Conservation (phyloP, 768 basidiomycete species). For the Gloeopeniophorella convolvens region DNA sequence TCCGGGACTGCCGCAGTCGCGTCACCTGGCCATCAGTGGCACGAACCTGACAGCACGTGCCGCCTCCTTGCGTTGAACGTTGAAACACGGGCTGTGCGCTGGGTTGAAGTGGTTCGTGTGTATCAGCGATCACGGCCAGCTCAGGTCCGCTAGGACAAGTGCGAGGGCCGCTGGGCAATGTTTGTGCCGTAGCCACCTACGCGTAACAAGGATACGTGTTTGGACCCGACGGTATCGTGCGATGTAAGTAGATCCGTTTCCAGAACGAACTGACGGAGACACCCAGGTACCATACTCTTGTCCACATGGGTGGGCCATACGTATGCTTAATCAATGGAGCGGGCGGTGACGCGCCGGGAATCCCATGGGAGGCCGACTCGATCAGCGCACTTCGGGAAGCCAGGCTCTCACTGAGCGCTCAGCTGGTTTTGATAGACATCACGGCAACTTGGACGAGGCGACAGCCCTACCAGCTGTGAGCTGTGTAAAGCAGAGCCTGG, state of each 20-base stretch:
- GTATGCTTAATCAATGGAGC: slow-evolving; percentile 1
- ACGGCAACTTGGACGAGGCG: slow-evolving; percentile 12
- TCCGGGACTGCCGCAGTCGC: too few species aligned
- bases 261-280: slow-evolving; percentile 4
- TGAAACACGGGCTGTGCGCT: not conserved
- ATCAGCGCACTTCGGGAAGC: slow-evolving; percentile 11
- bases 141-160: slow-evolving; percentile 6
- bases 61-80: too few species aligned
- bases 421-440: too few species aligned
- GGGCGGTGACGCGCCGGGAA: slow-evolving; percentile 12
- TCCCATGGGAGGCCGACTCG: slow-evolving; percentile 3
- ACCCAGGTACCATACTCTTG: not conserved
- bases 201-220: slow-evolving; percentile 8
- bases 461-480: not conserved
- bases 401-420: too few species aligned
- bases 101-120: too few species aligned
- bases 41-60: too few species aligned
- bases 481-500: not conserved
- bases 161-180: slow-evolving; percentile 1
- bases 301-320: not conserved
- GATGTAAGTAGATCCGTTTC: slow-evolving; percentile 6
- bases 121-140: too few species aligned
- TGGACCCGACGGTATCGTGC: slow-evolving; percentile 3
- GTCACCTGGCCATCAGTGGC: too few species aligned
- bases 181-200: not conserved